Evolutionary conservation across 2,329 filamentous ascomycete species (phyloP), one percentile per base, ranked within the genome.

Genomic region (Madurella fahalii): DNA sequence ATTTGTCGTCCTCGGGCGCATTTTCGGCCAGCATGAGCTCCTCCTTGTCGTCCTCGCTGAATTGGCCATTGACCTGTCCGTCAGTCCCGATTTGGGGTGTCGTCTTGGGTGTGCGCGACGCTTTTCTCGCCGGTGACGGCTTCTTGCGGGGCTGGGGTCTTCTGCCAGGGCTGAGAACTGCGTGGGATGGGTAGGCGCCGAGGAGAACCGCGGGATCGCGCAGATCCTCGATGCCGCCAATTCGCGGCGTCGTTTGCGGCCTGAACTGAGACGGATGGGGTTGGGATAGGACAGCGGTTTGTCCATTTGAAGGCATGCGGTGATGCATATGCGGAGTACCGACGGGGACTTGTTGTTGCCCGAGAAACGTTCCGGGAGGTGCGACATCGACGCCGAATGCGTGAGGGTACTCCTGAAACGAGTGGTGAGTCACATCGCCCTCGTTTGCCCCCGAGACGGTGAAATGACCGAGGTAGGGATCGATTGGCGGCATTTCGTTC

Each of bases 1-100:
- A 78, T 18, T 70, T 71, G 56, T 79, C 75, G 34, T 80, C 74
- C 2, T 74, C 71, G 1, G 76, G 75, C 25, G 77, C 77, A 16
- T 71, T 71, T 18, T 69, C 65, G 52, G 75, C 76, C 42, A 82
- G 69, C 2, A 62, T 67, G 18, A 69, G 61, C 42, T 63, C 57
- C 17, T 65, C 64, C 20, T 39, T 54, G 9, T 63, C 59, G 37
- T 58, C 59, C 12, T 61, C 58, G 7, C 47, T 40, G 17, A 52
- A 17, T 15, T 47, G 52, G 41, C 50, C 43, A 40, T 45, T 53
- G 17, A 2, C 25, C 11, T 44, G 34, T 30, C 48, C 56, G 5
- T 57, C 54, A 7, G 55, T 46, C 8, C 60, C 56, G 5, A 41
- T 32, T 31, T 53, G 58, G 1, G 58, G 50, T 5, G 63, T 47